Conservation (phyloP, 345 rosid genomes). For the Salix purpurea region DNA sequence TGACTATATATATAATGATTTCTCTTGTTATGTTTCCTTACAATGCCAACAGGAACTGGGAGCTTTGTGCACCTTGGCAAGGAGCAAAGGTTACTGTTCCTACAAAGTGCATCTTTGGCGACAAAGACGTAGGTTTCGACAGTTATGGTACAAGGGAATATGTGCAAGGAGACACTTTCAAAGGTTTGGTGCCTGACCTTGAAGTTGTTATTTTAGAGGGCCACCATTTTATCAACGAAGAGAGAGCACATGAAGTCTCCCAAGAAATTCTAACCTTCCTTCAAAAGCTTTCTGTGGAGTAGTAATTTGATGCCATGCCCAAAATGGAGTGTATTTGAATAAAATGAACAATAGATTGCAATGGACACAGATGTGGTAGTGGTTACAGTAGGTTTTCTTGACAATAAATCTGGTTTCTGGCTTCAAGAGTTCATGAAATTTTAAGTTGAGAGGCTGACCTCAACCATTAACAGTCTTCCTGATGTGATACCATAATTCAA, state of each 20-base stretch:
- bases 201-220: slow-evolving; percentile 44
- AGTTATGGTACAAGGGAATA: slow-evolving; percentile 27
- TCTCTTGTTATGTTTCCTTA: not conserved
- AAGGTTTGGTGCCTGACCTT: slow-evolving; percentile 47
- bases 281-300: slow-evolving; percentile 19
- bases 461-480: no score
- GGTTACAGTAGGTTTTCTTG: no score
- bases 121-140: slow-evolving; percentile 48
- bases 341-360: no score
- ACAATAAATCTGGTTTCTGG: no score
- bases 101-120: slow-evolving; percentile 45
- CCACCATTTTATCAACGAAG: slow-evolving; percentile 61
- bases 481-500: no score
- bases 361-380: no score
- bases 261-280: slow-evolving; percentile 53
- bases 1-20: no score
- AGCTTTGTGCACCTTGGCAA: slow-evolving; percentile 53
- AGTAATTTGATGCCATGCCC: no score
- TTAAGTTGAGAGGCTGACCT: no score
- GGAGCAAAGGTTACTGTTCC: slow-evolving; percentile 51
- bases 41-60: slow-evolving; percentile 53
- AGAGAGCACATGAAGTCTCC: slow-evolving; percentile 50
- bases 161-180: slow-evolving; percentile 48
- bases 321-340: no score
- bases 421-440: no score